These are phyloP conservation scores for Pseudogymnoascus sp. DNA, from an alignment of 2,329 filamentous ascomycete species.

Conservation along the genomic window DNA sequence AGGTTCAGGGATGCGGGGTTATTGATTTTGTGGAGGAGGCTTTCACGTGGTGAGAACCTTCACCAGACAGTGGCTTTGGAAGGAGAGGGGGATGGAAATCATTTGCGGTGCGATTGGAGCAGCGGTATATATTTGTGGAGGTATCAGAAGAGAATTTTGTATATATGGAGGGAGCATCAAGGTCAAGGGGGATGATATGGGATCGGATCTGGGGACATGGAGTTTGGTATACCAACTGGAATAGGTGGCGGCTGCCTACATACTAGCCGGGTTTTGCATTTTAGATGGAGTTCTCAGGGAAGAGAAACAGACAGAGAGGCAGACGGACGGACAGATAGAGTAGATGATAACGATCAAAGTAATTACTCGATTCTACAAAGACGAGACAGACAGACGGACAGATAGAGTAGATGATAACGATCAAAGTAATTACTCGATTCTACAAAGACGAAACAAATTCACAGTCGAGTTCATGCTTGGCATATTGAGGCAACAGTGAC, in stretches of 20 bases:
- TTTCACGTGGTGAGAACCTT: slow-evolving; percentile 44
- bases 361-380: background rate
- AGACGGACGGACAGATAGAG: background rate
- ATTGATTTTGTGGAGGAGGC: slow-evolving; percentile 72
- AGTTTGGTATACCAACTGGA: slow-evolving; percentile 3
- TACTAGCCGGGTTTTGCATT: slow-evolving; percentile 1
- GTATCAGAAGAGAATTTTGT: background rate
- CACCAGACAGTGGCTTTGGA: background rate
- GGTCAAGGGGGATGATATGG: background rate
- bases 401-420: background rate
- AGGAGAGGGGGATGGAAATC: background rate
- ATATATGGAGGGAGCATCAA: background rate
- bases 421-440: background rate
- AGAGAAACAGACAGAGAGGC: background rate
- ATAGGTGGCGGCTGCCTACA: background rate
- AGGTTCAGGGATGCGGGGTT: slow-evolving; percentile 51
- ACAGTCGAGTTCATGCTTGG: background rate
- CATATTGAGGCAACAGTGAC: background rate
- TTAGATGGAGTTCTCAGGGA: background rate
- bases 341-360: background rate
- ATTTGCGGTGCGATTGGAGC: background rate
- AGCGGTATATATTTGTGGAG: background rate
- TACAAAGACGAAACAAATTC: background rate
- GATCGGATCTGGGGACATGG: background rate
- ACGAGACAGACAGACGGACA: background rate